These are phyloP conservation scores for Neopestalotiopsis clavispora DNA, from an alignment of 2,329 filamentous ascomycete species.

Conservation along the genomic window DNA sequence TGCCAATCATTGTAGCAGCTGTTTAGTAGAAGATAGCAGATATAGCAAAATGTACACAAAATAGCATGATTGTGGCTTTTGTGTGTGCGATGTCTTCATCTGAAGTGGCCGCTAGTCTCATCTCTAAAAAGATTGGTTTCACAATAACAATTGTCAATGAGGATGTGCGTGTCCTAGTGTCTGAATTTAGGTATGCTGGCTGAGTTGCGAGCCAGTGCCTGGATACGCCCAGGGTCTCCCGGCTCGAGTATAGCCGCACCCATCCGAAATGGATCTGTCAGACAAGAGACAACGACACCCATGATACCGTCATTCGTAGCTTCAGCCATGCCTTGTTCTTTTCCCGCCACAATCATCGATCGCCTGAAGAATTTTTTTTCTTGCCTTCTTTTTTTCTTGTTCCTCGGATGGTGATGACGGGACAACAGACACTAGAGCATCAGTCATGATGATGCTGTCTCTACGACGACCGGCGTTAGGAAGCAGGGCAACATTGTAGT, in stretches of 20 bases:
- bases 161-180: neutral
- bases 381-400: neutral
- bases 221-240: neutral
- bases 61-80: neutral
- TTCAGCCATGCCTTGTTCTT: neutral
- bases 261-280: neutral
- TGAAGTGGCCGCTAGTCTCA: conserved; percentile 4
- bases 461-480: conserved; percentile 2
- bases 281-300: conserved; percentile 6
- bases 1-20: neutral
- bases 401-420: neutral
- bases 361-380: neutral
- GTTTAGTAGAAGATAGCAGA: neutral
- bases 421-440: neutral
- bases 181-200: neutral
- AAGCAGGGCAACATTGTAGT: neutral
- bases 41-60: neutral
- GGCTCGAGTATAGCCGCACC: neutral
- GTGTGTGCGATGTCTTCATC: neutral
- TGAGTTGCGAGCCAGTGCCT: neutral
- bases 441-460: neutral
- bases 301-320: neutral
- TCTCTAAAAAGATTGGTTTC: neutral
- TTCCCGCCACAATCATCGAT: neutral
- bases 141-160: neutral